phyloP scores from a whole-genome alignment of 2,329 filamentous ascomycete genomes.

The Colletotrichum sp. region DNA sequence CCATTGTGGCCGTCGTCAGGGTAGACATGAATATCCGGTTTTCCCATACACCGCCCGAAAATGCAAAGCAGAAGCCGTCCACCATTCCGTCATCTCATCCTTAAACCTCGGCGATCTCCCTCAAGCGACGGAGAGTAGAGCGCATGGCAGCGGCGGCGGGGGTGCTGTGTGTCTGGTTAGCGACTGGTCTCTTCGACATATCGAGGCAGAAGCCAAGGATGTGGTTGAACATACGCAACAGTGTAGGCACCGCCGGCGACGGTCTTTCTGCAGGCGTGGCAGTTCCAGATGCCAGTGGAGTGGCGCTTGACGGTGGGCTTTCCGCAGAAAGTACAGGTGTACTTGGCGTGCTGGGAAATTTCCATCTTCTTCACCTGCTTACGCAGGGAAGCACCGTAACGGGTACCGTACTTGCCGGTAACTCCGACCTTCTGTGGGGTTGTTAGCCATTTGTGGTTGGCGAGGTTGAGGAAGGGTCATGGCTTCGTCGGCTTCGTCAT shows the following conservation, averaged over 20 bases:
- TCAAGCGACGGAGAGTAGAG: slow-evolving; percentile 95
- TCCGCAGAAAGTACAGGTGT: slow-evolving; percentile 98
- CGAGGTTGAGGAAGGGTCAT: background rate
- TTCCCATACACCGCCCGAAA: slow-evolving; percentile 52
- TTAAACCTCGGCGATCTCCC: slow-evolving; percentile 97
- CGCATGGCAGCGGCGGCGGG: slow-evolving; percentile 92
- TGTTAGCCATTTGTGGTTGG: slow-evolving; percentile 14
- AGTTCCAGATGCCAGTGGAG: slow-evolving; percentile 96
- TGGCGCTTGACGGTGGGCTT: slow-evolving; percentile 93
- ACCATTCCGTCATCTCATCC: slow-evolving; percentile 31
- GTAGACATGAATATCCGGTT: slow-evolving; percentile 48
- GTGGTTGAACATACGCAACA: slow-evolving; percentile 79
- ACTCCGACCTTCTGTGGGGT: slow-evolving; percentile 85
- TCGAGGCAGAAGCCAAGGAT: background rate
- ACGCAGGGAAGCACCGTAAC: slow-evolving; percentile 98
- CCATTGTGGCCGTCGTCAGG: slow-evolving; percentile 38
- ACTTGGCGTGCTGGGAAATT: slow-evolving; percentile 97
- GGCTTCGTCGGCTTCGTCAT: background rate
- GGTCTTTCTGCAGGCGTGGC: slow-evolving; percentile 93
- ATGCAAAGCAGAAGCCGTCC: slow-evolving; percentile 46
- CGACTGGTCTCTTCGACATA: background rate
- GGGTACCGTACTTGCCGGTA: slow-evolving; percentile 95
- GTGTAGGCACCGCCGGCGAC: slow-evolving; percentile 90
- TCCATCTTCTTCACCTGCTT: slow-evolving; percentile 99
- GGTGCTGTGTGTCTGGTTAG: slow-evolving; percentile 64